Evolutionary conservation across 768 basidiomycete species (phyloP), one percentile per base, ranked within the genome.

Genomic region (Cystobasidium ongulense): DNA sequence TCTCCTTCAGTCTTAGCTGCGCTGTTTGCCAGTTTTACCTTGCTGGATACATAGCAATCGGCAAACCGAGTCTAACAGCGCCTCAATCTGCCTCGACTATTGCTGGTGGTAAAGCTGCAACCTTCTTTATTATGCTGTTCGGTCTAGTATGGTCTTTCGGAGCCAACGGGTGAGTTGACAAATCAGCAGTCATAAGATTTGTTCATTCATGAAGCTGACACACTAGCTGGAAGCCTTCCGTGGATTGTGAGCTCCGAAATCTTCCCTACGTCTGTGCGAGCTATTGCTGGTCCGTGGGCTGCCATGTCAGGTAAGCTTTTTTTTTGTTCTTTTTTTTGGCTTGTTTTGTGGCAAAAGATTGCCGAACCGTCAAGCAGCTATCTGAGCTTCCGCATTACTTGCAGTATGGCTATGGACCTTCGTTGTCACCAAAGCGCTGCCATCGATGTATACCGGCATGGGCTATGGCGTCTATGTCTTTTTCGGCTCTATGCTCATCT

Each of bases 11-110:
- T 15, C 71, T 82, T 11, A 80, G 81, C 7, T 83, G 84, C 31
- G 80, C 81, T 0, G 33, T 83, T 18, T 82, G 81, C 39, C 83
- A 85, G 81, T 83, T 81, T 66, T 85, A 83, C 76, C 81, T 85
- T 63, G 84, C 82, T 1, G 83, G 82, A 13, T 85, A 83, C 76
- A 82, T 84, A n/a, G 38, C 65, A 2, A 21, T 46, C 15, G 41
- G 39, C 73, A 83, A 83, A 57, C 76, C 84, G 57, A 81, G 81
- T 1, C 78, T 82, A 63, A 81, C 82, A 29, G 77, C 79, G 1
- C 36, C 75, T 18, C 70, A 79, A 62, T 29, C 50, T 31, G 52
- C 29, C 31, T 54, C 75, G 18, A 46, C 65, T 8, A 43, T 52
- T 31, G 65, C 41, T 33, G 65, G 65, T 4, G 50, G 29, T 4